Percentiles rank a stretch among this genome's conserved stretches.
These are phyloP conservation scores for Phytophthora pseudosyringae DNA, from an alignment of 352 stramenopile genomes.

Conservation along the genomic window DNA sequence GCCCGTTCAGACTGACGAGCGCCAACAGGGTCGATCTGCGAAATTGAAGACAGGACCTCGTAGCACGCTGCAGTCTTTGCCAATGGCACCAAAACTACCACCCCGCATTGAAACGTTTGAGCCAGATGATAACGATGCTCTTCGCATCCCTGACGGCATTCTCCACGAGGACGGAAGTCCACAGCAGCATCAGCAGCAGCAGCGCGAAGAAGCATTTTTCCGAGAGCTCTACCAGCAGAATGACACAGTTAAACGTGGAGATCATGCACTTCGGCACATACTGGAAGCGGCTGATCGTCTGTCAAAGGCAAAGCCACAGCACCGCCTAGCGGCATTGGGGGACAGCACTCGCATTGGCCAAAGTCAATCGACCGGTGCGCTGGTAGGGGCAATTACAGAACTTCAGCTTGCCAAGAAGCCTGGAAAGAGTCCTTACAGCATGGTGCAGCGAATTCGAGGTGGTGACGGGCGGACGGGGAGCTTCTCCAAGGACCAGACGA, in stretches of 20 bases:
- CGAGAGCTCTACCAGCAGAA: slow-evolving; percentile 72
- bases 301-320: slow-evolving; percentile 50
- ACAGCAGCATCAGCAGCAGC: slow-evolving; percentile 30
- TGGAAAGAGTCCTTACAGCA: slow-evolving; percentile 62
- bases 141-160: slow-evolving; percentile 27
- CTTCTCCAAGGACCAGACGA: slow-evolving; percentile 19
- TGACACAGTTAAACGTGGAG: slow-evolving; percentile 36
- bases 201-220: slow-evolving; percentile 77
- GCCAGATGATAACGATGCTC: slow-evolving; percentile 40
- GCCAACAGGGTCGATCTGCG: slow-evolving; percentile 1
- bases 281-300: slow-evolving; percentile 64
- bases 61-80: slow-evolving; percentile 44
- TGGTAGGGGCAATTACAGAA: slow-evolving; percentile 54
- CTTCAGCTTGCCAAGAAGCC: slow-evolving; percentile 33
- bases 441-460: slow-evolving; percentile 49
- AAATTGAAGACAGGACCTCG: slow-evolving; percentile 30
- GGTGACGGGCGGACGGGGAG: neutral
- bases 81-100: slow-evolving; percentile 56
- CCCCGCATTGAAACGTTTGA: slow-evolving; percentile 68
- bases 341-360: slow-evolving; percentile 39
- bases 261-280: slow-evolving; percentile 77
- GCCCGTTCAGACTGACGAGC: slow-evolving; percentile 44
- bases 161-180: slow-evolving; percentile 20
- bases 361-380: slow-evolving; percentile 46
- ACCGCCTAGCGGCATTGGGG: slow-evolving; percentile 48